phyloP scores from a whole-genome alignment of 495 filamentous ascomycete species.

The Xylaria intraflava region DNA sequence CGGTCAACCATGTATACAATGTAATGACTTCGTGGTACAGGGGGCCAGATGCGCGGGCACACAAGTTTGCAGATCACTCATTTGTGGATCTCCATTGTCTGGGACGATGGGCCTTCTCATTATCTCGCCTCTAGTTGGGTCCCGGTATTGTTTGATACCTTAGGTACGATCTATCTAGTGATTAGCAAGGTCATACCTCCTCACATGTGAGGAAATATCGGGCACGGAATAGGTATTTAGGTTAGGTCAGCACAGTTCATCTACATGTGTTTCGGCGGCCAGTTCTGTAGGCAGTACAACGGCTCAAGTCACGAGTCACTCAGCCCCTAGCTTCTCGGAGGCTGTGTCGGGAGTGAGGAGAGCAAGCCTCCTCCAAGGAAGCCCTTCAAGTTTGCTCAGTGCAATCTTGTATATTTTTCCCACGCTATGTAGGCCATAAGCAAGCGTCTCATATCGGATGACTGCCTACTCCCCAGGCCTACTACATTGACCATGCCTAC shows the following conservation, averaged over 20 bases:
- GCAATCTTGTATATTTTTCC: neutral
- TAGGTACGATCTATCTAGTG: no score
- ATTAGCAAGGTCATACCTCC: neutral
- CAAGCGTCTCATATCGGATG: conserved; percentile 1
- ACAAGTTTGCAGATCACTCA: conserved; percentile 25
- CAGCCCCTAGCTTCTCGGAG: neutral
- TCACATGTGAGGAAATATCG: neutral
- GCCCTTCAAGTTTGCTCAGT: neutral
- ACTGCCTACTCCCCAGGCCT: neutral
- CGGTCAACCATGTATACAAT: neutral
- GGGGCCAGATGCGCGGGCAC: conserved; percentile 16
- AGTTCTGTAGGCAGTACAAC: neutral
- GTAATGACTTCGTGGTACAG: conserved; percentile 20
- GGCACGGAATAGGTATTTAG: neutral
- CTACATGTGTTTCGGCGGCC: neutral
- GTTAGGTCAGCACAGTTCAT: neutral
- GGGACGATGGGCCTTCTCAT: neutral
- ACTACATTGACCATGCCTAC: neutral
- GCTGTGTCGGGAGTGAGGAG: neutral
- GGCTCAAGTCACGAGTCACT: conserved; percentile 2
- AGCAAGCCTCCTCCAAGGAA: neutral
- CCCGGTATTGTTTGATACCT: conserved; percentile 3
- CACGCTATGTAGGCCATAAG: neutral
- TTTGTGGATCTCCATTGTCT: conserved; percentile 17
- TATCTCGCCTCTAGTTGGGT: neutral